Evolutionary conservation across 495 filamentous ascomycete genomes (phyloP).

Genomic region (Corynascus novoguineensis): DNA sequence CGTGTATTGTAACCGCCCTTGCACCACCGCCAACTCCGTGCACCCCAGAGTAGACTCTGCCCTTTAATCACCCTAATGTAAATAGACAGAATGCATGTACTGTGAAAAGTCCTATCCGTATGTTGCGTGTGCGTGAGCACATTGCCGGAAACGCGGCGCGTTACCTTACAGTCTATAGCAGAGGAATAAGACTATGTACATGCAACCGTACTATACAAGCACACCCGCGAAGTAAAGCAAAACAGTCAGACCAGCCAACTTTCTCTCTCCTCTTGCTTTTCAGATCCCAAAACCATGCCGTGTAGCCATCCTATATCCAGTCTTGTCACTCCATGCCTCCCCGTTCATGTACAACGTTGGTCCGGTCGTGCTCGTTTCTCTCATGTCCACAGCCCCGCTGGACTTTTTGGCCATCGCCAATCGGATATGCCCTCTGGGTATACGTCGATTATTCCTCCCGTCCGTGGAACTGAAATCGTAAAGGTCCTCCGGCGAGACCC

Average conservation of each 20-base stretch:
- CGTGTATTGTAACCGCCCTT: too few species aligned
- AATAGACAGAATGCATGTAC: not conserved
- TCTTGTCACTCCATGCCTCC: constrained; percentile 2
- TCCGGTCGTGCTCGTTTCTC: constrained; percentile 13
- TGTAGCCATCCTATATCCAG: constrained; percentile 8
- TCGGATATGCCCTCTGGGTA: not conserved
- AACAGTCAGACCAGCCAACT: constrained; percentile 12
- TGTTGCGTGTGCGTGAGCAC: not conserved
- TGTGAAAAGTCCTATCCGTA: not conserved
- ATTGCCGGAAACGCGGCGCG: not conserved
- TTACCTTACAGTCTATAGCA: not conserved
- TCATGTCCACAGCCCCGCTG: constrained; percentile 11
- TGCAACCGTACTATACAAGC: not conserved
- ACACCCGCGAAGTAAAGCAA: constrained; percentile 1
- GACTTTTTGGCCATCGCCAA: not conserved
- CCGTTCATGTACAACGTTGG: constrained; percentile 9
- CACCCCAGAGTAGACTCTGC: not conserved
- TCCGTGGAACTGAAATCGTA: not conserved
- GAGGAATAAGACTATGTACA: not conserved
- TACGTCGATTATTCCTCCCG: not conserved
- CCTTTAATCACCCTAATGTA: too few species aligned
- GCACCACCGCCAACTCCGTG: too few species aligned
- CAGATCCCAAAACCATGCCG: constrained; percentile 10
- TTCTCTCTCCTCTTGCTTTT: constrained; percentile 1
- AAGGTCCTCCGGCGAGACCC: not conserved